These are phyloP conservation scores for Trypanosoma melophagium DNA, from an alignment of 208 protist species.

Conservation along the genomic window DNA sequence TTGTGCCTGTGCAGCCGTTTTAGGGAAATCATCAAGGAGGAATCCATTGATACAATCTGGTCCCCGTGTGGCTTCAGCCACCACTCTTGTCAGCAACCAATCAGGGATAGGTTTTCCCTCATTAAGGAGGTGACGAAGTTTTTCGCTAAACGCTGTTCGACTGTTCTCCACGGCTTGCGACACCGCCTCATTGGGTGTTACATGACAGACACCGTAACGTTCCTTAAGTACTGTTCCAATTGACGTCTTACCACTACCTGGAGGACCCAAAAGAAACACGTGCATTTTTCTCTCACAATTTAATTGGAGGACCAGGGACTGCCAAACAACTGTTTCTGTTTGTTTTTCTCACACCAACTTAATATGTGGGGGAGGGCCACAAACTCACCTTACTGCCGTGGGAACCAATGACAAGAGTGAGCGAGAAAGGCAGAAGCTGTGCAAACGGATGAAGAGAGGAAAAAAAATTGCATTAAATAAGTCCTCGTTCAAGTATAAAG, in stretches of 20 bases:
- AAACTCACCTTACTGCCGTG: too few species aligned
- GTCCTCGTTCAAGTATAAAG: too few species aligned
- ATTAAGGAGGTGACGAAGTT: slow-evolving; percentile 64
- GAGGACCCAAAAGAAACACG: slow-evolving; percentile 77
- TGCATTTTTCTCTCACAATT: slow-evolving; percentile 37
- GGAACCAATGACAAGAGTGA: too few species aligned
- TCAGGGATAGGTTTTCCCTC: slow-evolving; percentile 69
- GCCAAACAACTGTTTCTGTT: too few species aligned
- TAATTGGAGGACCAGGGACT: too few species aligned
- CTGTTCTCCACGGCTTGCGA: slow-evolving; percentile 58
- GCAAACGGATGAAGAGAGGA: too few species aligned
- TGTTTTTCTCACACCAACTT: slow-evolving; percentile 1
- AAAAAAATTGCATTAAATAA: too few species aligned
- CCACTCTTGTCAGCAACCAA: slow-evolving; percentile 59
- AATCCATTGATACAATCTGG: slow-evolving; percentile 89
- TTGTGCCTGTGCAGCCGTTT: slow-evolving; percentile 67
- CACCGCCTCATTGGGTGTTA: slow-evolving; percentile 68
- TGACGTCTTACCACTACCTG: slow-evolving; percentile 76
- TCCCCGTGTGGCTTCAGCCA: slow-evolving; percentile 64
- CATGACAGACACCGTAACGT: slow-evolving; percentile 83
- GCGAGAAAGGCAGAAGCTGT: too few species aligned
- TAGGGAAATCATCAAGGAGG: slow-evolving; percentile 88
- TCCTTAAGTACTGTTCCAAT: slow-evolving; percentile 78
- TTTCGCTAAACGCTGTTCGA: slow-evolving; percentile 32
- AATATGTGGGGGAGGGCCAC: too few species aligned